Conservation (phyloP, 257 asterid species). For the Lithospermum erythrorhizon region DNA sequence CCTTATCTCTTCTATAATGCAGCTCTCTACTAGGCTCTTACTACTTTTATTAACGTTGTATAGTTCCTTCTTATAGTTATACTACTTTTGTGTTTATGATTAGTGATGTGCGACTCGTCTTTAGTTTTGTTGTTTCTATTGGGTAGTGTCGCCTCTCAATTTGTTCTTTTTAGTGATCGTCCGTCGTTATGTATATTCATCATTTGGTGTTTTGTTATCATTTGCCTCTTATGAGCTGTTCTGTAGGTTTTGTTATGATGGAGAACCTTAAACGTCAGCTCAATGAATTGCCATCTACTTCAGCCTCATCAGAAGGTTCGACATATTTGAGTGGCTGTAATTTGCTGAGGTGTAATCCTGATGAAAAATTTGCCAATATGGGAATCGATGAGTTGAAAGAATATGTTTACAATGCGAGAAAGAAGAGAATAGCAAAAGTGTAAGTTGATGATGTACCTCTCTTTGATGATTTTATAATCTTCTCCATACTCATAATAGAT, state of each 20-base stretch:
- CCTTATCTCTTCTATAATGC: background rate
- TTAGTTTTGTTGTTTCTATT: background rate
- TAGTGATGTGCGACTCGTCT: no score
- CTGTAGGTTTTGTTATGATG: constrained; percentile 36
- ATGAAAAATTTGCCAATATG: constrained; percentile 28
- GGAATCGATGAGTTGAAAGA: constrained; percentile 33
- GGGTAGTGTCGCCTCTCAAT: background rate
- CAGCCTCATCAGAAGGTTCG: constrained; percentile 9
- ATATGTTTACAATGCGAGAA: constrained; percentile 30
- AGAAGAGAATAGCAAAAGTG: constrained; percentile 38
- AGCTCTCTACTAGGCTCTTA: no score
- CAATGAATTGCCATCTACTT: constrained; percentile 18
- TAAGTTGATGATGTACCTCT: constrained; percentile 23
- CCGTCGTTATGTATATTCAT: background rate
- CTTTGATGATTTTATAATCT: background rate
- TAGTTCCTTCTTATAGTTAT: no score
- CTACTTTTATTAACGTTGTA: no score
- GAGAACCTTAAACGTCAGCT: constrained; percentile 37
- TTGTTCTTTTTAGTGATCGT: no score
- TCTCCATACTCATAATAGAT: background rate
- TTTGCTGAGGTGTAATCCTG: constrained; percentile 23
- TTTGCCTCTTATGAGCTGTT: background rate
- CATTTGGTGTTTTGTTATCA: background rate
- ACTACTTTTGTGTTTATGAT: no score
- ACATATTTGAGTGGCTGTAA: constrained; percentile 16